Evolutionary conservation across 2,329 filamentous ascomycete genomes (phyloP), one percentile per base, ranked within the genome.

Genomic region (Talaromyces sp.): DNA sequence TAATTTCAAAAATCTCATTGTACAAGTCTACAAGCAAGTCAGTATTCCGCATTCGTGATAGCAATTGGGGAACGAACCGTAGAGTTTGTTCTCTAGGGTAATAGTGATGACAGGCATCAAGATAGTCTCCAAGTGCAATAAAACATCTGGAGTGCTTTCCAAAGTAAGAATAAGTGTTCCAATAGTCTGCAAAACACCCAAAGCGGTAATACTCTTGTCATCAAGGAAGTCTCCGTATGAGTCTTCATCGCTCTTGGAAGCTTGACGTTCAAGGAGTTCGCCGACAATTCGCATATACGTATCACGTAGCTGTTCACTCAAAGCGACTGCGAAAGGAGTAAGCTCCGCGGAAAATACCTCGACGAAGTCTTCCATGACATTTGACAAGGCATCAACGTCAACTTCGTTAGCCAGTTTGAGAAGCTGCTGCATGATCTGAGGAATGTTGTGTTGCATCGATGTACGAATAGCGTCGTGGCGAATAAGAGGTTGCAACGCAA

Each of bases 341-440:
- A 99, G 85, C 76, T 99, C 95, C 2, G 92, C 86, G n/a, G 95
- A 94, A 75, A 99, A 99, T 2, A 98, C 93, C 78, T 99, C 95
- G 54, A 99, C 95, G 75, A 99, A 99, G 75, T 99, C 95, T 79
- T 99, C 95, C 95, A 99, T 99, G 45, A 99, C 95, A 73, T 98
- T 98, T 24, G 95, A 94, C 47, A 99, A 84, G 5, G 95, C 93
- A 77, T 99, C 95, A 57, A 99, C 94, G 75, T 99, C 95, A 65
- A 96, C 95, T 79, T 99, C 95, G 74, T 99, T 99, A 33, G 95
- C 94, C 65, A 99, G 83, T 81, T 98, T 98, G 63, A 99, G 84
- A 14, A 99, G 85, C 79, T 99, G 94, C 80, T 98, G 96, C 95
- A 99, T 99, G 73, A 99, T 98, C 73, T 96, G 96, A 16, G 95